These are phyloP conservation scores for Aureobasidium namibiae DNA, from an alignment of 2,329 filamentous ascomycete species.

Conservation along the genomic window DNA sequence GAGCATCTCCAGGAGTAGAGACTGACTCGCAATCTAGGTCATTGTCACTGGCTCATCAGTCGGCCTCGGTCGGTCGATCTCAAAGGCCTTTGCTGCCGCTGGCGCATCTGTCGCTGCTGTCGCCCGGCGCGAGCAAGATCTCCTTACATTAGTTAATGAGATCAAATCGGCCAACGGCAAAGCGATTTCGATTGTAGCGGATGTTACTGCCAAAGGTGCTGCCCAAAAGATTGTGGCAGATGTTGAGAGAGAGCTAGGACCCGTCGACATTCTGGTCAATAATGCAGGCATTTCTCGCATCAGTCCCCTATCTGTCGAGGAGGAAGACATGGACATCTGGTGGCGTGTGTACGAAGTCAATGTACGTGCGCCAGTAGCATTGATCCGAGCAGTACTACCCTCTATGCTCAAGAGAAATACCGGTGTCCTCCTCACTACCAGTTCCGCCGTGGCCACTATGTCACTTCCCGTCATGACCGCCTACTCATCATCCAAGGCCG, in stretches of 20 bases:
- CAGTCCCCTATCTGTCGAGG: constrained; percentile 9
- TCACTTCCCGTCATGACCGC: constrained; percentile 19
- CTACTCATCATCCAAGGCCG: constrained; percentile 20
- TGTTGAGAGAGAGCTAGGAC: constrained; percentile 13
- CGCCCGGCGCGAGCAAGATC: constrained; percentile 17
- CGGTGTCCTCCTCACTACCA: constrained; percentile 16
- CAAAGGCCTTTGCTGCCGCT: constrained; percentile 12
- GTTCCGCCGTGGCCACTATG: constrained; percentile 13
- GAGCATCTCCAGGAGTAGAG: too few relatives aligned
- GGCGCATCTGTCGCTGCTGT: constrained; percentile 8
- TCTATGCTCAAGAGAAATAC: constrained; percentile 17
- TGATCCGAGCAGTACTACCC: constrained; percentile 20
- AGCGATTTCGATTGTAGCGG: constrained; percentile 16
- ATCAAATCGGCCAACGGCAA: constrained; percentile 15
- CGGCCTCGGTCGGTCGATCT: constrained; percentile 7
- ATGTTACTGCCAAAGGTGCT: constrained; percentile 15
- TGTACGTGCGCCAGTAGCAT: constrained; percentile 18
- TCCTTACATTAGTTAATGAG: constrained; percentile 17
- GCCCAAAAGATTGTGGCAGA: constrained; percentile 15
- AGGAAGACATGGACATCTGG: constrained; percentile 19
- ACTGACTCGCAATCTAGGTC: not conserved
- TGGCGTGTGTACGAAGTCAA: constrained; percentile 22
- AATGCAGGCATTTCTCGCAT: constrained; percentile 13
- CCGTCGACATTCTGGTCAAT: constrained; percentile 7
- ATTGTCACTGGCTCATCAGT: constrained; percentile 6